Conservation (phyloP, 345 rosid species). For the Pistacia vera region DNA sequence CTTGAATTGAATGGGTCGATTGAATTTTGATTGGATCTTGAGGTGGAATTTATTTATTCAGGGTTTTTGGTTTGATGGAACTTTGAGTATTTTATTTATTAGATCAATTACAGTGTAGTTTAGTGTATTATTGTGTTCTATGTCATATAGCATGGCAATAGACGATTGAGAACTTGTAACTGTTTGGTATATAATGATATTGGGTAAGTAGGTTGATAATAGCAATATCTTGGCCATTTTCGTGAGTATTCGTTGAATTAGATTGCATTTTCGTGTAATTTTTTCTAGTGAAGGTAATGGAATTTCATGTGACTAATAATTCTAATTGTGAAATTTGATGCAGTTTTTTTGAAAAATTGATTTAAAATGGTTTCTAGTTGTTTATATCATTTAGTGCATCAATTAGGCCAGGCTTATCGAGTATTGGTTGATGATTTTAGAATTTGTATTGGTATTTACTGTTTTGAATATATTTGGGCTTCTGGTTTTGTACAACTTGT, state of each 20-base stretch:
- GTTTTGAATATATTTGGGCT: background rate
- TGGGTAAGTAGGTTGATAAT: constrained; percentile 3
- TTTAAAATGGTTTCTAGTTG: background rate
- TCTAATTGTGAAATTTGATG: constrained; percentile 1
- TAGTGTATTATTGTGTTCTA: constrained; percentile 1
- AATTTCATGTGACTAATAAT: background rate
- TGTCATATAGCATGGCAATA: background rate
- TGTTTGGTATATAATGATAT: background rate
- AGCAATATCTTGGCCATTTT: background rate
- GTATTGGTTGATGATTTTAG: background rate
- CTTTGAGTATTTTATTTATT: constrained; percentile 14
- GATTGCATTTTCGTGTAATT: background rate
- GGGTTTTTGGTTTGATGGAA: constrained; percentile 18
- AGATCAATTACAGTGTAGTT: constrained; percentile 16
- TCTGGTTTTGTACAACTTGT: background rate
- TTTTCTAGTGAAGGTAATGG: constrained; percentile 5
- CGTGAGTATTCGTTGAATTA: background rate
- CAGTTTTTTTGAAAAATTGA: background rate
- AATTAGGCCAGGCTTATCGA: background rate
- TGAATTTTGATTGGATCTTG: constrained; percentile 44
- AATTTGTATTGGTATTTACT: background rate
- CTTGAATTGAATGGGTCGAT: constrained; percentile 13
- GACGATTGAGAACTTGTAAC: background rate
- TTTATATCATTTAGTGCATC: background rate
- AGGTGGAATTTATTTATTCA: constrained; percentile 11